Base-by-base conservation (phyloP, 148 eudicot species). In the Rhododendron mucronatum region DNA sequence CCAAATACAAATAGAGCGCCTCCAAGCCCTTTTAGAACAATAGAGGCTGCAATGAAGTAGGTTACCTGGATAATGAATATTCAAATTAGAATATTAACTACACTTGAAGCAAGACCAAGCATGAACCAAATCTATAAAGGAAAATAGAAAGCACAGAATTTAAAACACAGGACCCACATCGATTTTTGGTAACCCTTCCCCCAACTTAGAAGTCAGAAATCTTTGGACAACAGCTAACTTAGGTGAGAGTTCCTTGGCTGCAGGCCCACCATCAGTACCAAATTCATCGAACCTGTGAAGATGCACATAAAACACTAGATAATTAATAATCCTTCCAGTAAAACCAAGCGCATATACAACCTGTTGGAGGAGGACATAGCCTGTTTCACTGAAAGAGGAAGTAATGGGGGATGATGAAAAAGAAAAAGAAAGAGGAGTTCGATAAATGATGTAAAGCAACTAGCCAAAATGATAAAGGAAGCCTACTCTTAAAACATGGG, bases 261-360 rank as follows among this genome's bases (percentile, higher is more conserved):
- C 92, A 57, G 96, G 93, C 28, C 98, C 98, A 50, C 97, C 98
- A 89, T 94, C 92, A 76, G 69, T 91, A 61, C 97, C 96, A 82
- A 93, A 94, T 50, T 95, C 98, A 91, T 90, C 90, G 91, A 90
- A 95, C 94, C 98, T 95, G 53, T n/a, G 44, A 16, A 41, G 59
- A 85, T 23, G 67, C 51, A 30, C 5, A 67, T 48, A 28, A 16
- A 59, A 65, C 35, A 47, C 12, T 9, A 86, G 18, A 41, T 55
- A 65, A 47, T 63, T 14, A 26, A 55, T 4, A 69, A 28, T 13
- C 75, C 16, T 69, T 30, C 18, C 7, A 13, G 75, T 69, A 28
- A 67, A 67, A 67, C 74, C 39, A 30, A 69, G 75, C 28, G 75
- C 75, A 69, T 26, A 28, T 69, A 69, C 35, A 28, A 69, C 33